phyloP scores from a whole-genome alignment of 805 yeast species.

The Dipodascus geniculatus region DNA sequence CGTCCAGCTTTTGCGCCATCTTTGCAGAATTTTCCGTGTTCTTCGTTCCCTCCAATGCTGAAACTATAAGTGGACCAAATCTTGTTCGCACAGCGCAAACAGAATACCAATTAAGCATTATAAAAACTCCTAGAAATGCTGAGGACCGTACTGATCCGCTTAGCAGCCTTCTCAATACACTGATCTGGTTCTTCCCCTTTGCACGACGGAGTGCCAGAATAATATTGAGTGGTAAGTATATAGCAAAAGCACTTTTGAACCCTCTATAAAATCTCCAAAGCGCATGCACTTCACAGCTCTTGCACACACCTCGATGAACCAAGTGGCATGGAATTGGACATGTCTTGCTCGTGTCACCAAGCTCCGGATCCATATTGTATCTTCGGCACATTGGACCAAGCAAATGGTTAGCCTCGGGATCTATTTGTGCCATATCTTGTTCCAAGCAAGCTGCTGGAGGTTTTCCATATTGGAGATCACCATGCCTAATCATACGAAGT shows the following conservation, averaged over 20 bases:
- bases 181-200: constrained; percentile 9
- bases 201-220: constrained; percentile 22
- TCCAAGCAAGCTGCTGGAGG: not conserved
- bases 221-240: constrained; percentile 33
- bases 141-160: constrained; percentile 30
- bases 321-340: constrained; percentile 31
- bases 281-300: constrained; percentile 36
- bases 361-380: constrained; percentile 26
- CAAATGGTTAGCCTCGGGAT: constrained; percentile 9
- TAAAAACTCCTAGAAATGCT: constrained; percentile 32
- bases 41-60: constrained; percentile 11
- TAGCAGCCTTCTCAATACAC: constrained; percentile 6
- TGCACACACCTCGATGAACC: constrained; percentile 31
- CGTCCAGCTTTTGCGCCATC: constrained; percentile 28
- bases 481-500: constrained; percentile 25
- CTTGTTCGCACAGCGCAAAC: constrained; percentile 35
- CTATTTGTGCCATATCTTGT: constrained; percentile 16
- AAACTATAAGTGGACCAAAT: constrained; percentile 30
- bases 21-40: constrained; percentile 7
- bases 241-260: constrained; percentile 29
- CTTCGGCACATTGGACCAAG: constrained; percentile 26
- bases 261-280: constrained; percentile 35
- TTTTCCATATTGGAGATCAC: constrained; percentile 28
- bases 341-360: constrained; percentile 22
- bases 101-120: constrained; percentile 35